phyloP scores from a whole-genome alignment of 768 basidiomycete genomes.

The Hygrophorus russula region DNA sequence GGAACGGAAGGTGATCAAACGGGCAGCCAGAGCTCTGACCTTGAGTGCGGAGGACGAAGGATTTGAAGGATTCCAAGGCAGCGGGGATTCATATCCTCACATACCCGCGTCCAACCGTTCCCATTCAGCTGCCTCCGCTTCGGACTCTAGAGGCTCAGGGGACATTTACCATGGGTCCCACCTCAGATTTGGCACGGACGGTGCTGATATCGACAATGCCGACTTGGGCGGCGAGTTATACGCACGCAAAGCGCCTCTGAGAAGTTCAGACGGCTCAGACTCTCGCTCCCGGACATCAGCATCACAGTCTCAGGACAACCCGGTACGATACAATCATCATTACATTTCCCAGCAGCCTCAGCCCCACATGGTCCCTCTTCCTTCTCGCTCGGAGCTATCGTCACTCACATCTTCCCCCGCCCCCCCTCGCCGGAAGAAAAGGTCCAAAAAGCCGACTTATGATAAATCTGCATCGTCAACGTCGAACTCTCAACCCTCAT shows the following conservation, averaged over 20 bases:
- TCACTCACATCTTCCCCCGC: neutral
- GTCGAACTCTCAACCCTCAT: slow-evolving; percentile 33
- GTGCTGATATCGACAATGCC: slow-evolving; percentile 25
- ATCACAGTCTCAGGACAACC: slow-evolving; percentile 17
- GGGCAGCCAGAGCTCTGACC: slow-evolving; percentile 27
- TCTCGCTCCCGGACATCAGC: slow-evolving; percentile 53
- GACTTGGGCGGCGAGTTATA: slow-evolving; percentile 54
- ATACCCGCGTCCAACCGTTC: slow-evolving; percentile 12
- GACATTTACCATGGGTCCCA: slow-evolving; percentile 8
- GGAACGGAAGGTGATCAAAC: slow-evolving; percentile 34
- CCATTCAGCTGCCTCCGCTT: slow-evolving; percentile 6
- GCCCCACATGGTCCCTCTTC: slow-evolving; percentile 11
- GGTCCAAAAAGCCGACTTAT: slow-evolving; percentile 2
- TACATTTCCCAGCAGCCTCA: slow-evolving; percentile 2
- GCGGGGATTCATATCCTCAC: slow-evolving; percentile 17
- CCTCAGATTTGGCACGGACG: slow-evolving; percentile 2
- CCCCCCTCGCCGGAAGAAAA: slow-evolving; percentile 6
- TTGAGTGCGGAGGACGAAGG: slow-evolving; percentile 23
- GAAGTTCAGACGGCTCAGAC: slow-evolving; percentile 36
- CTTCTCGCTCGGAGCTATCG: slow-evolving; percentile 8
- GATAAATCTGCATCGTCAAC: slow-evolving; percentile 23
- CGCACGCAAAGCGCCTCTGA: slow-evolving; percentile 24
- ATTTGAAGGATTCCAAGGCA: slow-evolving; percentile 63
- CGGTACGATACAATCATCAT: neutral
- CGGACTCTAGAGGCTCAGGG: slow-evolving; percentile 10